Evolutionary conservation across 139 green algal genomes (phyloP), one percentile per base, ranked within the genome.

Genomic region (Astrephomene gubernaculifera): DNA sequence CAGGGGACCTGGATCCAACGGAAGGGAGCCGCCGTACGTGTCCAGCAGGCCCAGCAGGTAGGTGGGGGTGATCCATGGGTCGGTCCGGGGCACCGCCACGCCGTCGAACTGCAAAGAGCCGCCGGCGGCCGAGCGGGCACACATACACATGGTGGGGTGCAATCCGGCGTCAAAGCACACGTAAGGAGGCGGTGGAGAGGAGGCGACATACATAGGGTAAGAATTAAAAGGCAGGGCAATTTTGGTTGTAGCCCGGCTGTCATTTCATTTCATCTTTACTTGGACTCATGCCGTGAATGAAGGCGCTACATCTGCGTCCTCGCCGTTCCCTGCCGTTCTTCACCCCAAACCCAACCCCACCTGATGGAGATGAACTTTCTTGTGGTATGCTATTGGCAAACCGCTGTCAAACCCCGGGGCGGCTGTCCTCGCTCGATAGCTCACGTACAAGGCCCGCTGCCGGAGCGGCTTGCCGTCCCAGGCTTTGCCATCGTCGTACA

Each of bases 41-140:
- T 74, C 68, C 38, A 74, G 68, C 21, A 74, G 68, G 2, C 38
- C 68, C 68, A 52, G 25, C 24, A 74, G 68, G 38, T 57, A 33
- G 10, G 68, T 52, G 21, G 68, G 68, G 25, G 68, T 74, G 68
- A 35, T 27, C 68, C 68, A 74, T 33, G 68, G 68, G 68, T 74
- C 68, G 1, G 39, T 33, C 4, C 68, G 68, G 7, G 68, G 68
- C 38, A 54, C 38, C 38, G 68, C 68, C 22, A 74, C 68, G 12
- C 68, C 68, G 33, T 74, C 38, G 38, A 54, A 74, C 68, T 74
- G 38, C 21, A 22, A 22, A 35, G 19, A 22, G 57, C 22, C 17
- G 22, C 12, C 12, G 12, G 49, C 12, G 49, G 49, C 49, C 12
- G 49, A 57, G 49, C 49, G 49, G 49, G 49, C n/a, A n/a, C n/a